Evolutionary conservation across 129 eudicot species (phyloP).

Genomic region (Oenanthe sinensis): DNA sequence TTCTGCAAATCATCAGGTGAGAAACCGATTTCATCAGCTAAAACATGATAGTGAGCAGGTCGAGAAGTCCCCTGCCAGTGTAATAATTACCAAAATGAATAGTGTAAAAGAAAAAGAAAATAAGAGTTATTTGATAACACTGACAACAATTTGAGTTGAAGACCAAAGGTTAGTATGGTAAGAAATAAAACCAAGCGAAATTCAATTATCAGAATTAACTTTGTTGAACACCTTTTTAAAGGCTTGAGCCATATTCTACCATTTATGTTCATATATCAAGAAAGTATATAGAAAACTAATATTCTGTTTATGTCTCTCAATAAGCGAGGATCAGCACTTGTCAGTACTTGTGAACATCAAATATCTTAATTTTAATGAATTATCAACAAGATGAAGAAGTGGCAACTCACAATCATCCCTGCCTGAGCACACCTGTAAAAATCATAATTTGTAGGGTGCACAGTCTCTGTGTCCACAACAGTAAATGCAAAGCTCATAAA

Average conservation of each 20-base stretch:
- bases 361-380: background rate
- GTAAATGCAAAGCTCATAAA: slow-evolving; percentile 47
- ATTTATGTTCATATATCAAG: background rate
- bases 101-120: background rate
- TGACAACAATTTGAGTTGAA: background rate
- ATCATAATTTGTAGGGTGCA: slow-evolving; percentile 85
- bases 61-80: slow-evolving; percentile 73
- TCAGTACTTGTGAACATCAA: background rate
- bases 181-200: background rate
- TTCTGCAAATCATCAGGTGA: slow-evolving; percentile 81
- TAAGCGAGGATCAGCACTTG: background rate
- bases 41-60: slow-evolving; percentile 90
- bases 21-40: slow-evolving; percentile 93
- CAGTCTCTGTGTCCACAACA: slow-evolving; percentile 69
- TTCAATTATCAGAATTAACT: background rate
- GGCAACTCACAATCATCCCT: slow-evolving; percentile 76
- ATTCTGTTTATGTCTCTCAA: background rate
- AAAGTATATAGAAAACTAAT: background rate
- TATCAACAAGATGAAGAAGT: slow-evolving; percentile 5
- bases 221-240: background rate
- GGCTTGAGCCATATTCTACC: background rate
- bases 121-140: background rate
- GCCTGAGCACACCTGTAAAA: slow-evolving; percentile 91
- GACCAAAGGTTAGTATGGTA: background rate
- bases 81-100: background rate